Evolutionary conservation across 305 asterid species (phyloP).

Genomic region (Fraxinus ornus): DNA sequence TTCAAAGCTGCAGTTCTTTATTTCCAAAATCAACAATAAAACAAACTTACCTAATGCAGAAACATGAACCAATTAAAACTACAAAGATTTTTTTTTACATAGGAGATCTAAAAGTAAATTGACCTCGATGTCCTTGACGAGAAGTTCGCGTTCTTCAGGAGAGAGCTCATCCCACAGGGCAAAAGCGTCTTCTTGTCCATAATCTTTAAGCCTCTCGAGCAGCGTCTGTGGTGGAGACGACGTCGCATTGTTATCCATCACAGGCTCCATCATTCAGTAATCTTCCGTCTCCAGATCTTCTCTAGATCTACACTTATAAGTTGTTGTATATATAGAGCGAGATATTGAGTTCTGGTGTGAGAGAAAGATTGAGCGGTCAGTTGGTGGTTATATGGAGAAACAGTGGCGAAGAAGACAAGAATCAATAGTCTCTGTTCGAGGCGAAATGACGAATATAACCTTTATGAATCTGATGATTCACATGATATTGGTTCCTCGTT

Average conservation of each 20-base stretch:
- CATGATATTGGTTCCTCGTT: neutral
- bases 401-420: conserved; percentile 33
- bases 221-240: conserved; percentile 63
- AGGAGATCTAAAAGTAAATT: conserved; percentile 6
- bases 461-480: too few relatives aligned
- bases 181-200: conserved; percentile 91
- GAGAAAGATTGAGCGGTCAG: conserved; percentile 19
- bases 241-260: conserved; percentile 32
- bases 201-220: conserved; percentile 94
- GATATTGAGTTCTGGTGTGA: neutral
- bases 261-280: conserved; percentile 43
- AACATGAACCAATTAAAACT: neutral
- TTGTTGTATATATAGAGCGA: conserved; percentile 5
- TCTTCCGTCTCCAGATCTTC: conserved; percentile 41
- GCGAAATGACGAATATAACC: conserved; percentile 19
- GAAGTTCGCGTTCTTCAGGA: conserved; percentile 59
- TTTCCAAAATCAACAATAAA: neutral
- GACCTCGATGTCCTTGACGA: conserved; percentile 88
- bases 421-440: conserved; percentile 17
- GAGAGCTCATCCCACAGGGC: conserved; percentile 93
- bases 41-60: neutral
- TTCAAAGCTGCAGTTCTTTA: neutral
- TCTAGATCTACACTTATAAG: conserved; percentile 24
- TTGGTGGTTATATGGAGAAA: conserved; percentile 45
- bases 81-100: neutral